Evolutionary conservation across 2,329 filamentous ascomycete genomes (phyloP), one percentile per base, ranked within the genome.

Genomic region (Claviceps paspali): DNA sequence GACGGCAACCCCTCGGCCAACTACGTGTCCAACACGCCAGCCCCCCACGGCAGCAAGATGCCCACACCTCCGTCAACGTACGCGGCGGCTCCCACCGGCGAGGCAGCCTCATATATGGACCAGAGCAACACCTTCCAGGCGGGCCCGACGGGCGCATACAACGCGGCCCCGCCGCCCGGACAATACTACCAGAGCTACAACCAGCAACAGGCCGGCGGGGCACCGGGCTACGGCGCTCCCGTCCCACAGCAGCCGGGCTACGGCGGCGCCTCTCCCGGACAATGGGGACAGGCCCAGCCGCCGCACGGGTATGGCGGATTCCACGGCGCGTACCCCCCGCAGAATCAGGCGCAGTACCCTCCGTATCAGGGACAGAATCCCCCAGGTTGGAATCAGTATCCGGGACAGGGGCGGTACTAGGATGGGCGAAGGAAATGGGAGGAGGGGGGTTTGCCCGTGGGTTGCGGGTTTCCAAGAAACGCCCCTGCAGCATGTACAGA

Each of bases 11-110:
- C 59, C 36, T 43, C 51, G 27, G 33, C 52, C 41, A 57, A 55
- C 36, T 61, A 61, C 38, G 43, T 57, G 22, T 63, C 63, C 3
- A 50, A 47, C 36, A 59, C 60, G 2, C 59, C 65, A 30, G 58
- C 57, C 2, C 56, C 56, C 1, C 49, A 49, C 45, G 47, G 45
- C 45, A 50, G 39, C 49, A 45, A 51, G 37, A 49, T 45, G 31
- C 55, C 44, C 21, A 52, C 45, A 4, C 42, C 54, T n/a, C 47
- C 34, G 5, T 36, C 53, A 11, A 47, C 54, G 0, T 68, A 62
- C 41, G 28, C 33, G 2, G 28, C 22, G 11, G 8, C 24, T 2
- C 22, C 15, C 64, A 67, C 41, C 2, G 55, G 59, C 19, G 46
- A 61, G 29, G 55, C 55, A 36, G 47, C 54, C 2, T 51, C 49